Evolutionary conservation across 805 yeast species (phyloP).

Genomic region (Lachancea lanzarotensis): DNA sequence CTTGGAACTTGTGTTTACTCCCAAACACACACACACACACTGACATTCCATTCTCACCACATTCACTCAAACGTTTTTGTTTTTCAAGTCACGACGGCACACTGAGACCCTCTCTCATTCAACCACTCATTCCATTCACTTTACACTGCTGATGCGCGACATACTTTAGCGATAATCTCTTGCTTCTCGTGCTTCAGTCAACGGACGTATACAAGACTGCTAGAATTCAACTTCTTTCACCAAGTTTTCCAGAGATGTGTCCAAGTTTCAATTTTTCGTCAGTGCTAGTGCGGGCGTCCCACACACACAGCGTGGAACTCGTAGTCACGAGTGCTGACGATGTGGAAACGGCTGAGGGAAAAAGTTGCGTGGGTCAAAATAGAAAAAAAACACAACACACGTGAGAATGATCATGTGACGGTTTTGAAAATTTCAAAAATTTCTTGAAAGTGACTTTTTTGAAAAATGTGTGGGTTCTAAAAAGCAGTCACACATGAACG

Average conservation of each 20-base stretch:
- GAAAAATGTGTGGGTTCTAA: neutral
- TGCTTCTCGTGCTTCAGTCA: neutral
- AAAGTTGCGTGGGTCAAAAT: conserved; percentile 1
- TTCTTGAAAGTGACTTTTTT: neutral
- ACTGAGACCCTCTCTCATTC: no score
- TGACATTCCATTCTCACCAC: no score
- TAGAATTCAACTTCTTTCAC: neutral
- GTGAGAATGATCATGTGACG: no score
- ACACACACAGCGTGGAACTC: no score
- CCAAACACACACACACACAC: no score
- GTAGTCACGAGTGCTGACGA: neutral
- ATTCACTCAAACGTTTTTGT: no score
- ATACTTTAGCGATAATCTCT: conserved; percentile 5
- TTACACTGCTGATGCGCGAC: neutral
- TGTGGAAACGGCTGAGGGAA: neutral
- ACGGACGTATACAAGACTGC: neutral
- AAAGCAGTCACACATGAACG: conserved; percentile 1
- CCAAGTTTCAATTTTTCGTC: no score
- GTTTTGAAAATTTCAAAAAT: neutral
- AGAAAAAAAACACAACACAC: neutral
- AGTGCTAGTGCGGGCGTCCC: no score
- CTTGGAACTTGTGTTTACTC: no score
- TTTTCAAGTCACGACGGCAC: no score
- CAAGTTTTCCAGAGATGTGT: neutral
- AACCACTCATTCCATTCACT: no score